phyloP scores from a whole-genome alignment of 78 protist species.

The Dictyostelium capitatum region DNA sequence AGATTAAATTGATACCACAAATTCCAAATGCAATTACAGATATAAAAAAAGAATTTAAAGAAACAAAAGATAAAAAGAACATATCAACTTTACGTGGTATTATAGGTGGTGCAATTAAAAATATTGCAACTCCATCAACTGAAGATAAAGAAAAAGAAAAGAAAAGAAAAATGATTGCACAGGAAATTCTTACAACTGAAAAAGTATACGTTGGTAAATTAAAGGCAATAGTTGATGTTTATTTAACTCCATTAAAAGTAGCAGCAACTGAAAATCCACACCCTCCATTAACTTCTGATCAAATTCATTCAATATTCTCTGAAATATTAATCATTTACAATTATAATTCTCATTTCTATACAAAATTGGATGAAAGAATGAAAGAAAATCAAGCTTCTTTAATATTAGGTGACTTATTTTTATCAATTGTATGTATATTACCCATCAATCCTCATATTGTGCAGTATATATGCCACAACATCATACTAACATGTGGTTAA shows the following conservation, averaged over 20 bases:
- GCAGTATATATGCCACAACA: no score
- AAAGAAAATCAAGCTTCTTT: neutral
- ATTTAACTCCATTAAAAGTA: conserved; percentile 46
- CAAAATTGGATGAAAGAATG: conserved; percentile 46
- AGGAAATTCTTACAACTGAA: conserved; percentile 63
- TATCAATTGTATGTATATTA: conserved; percentile 45
- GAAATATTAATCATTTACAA: conserved; percentile 72
- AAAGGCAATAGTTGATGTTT: conserved; percentile 53
- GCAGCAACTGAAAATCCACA: conserved; percentile 61
- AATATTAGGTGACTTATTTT: conserved; percentile 48
- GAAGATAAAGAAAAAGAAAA: conserved; percentile 23
- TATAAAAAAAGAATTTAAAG: neutral
- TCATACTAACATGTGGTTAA: no score
- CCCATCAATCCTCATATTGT: no score
- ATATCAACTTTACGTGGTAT: conserved; percentile 61
- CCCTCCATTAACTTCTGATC: conserved; percentile 57
- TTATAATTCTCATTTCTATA: conserved; percentile 63
- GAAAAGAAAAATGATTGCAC: conserved; percentile 54
- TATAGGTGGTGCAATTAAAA: conserved; percentile 37
- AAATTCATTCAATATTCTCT: conserved; percentile 56
- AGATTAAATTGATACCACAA: neutral
- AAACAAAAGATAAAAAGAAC: conserved; percentile 44
- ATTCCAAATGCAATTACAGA: neutral
- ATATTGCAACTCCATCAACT: neutral
- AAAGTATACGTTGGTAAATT: conserved; percentile 55